Base-by-base conservation (phyloP, 2,329 filamentous ascomycete genomes). In the Aspergillus alliaceus region DNA sequence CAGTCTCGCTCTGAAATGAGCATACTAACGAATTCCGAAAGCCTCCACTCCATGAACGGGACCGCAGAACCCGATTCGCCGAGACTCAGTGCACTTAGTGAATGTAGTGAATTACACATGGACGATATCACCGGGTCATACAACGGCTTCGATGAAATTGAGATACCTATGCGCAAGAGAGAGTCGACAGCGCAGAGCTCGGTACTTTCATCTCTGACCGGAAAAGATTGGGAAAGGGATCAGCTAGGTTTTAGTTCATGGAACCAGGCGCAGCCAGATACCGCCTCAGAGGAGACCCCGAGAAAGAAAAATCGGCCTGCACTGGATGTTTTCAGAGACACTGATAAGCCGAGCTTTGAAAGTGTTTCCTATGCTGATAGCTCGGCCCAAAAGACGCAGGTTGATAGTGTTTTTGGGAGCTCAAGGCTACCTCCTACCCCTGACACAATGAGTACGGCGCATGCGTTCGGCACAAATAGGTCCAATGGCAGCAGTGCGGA, bases 361-460 rank as follows among this genome's bases (percentile, higher is more conserved):
- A 61, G 62, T n/a, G 66, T 66, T 15, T 63, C 73, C 12, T 65
- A 59, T 27, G 63, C 58, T 32, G 61, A 62, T 32, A 65, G 66
- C 25, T 61, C 66, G 6, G 67, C 58, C 34, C 65, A 66, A 18
- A 70, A 66, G 9, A 65, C 67, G n/a, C 65, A 64, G 18, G 49
- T 70, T 32, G 71, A 74, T 25, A 64, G 64, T 14, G 58, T 75
- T 2, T 77, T 76, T 52, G 72, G 66, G 2, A 66, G 68, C 5
- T 61, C 68, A 11, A 69, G 66, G 15, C 64, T 77, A 4, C 75
- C 75, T 20, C 75, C 75, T 12, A 77, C 75, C 1, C 75, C 75
- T 3, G 75, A 77, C 52, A 77, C 75, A 2, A 77, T 77, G 75
- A 76, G 72, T 47, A 77, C 74, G 2, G 71, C 72, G 47, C 66